phyloP scores from a whole-genome alignment of 257 asterid genomes.

The Schizonepeta tenuifolia region DNA sequence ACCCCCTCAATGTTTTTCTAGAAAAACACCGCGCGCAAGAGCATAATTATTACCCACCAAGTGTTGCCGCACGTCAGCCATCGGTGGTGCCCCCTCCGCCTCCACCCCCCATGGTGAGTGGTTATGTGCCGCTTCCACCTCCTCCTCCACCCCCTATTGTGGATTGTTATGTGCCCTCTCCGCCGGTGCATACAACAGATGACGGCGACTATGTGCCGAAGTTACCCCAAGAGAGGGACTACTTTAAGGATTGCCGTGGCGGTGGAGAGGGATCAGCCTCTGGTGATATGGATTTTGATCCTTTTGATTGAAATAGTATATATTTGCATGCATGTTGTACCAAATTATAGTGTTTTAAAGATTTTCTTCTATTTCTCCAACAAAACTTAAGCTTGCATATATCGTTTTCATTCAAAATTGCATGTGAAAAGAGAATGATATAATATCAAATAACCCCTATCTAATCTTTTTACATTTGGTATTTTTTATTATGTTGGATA shows the following conservation, averaged over 20 bases:
- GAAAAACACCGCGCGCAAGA: slow-evolving; percentile 31
- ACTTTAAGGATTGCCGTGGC: background rate
- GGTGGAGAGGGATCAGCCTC: background rate
- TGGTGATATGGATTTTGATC: background rate
- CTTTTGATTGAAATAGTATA: background rate
- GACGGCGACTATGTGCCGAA: background rate
- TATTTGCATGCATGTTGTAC: no score
- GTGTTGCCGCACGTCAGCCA: background rate
- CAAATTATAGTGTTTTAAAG: no score
- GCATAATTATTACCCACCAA: background rate
- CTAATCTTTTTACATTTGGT: no score
- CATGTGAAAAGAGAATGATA: no score
- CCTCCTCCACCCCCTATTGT: no score
- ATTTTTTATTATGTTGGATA: no score
- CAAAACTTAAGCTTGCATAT: no score
- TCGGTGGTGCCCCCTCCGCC: background rate
- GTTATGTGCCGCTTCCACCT: background rate
- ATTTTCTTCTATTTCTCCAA: no score
- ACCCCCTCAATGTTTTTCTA: slow-evolving; percentile 29
- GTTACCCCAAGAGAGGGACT: background rate
- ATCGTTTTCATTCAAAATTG: no score
- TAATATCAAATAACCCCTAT: no score
- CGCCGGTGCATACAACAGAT: background rate
- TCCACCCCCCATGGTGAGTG: no score
- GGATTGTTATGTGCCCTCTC: background rate